Conservation (phyloP, 345 rosid species). For the Salix purpurea region DNA sequence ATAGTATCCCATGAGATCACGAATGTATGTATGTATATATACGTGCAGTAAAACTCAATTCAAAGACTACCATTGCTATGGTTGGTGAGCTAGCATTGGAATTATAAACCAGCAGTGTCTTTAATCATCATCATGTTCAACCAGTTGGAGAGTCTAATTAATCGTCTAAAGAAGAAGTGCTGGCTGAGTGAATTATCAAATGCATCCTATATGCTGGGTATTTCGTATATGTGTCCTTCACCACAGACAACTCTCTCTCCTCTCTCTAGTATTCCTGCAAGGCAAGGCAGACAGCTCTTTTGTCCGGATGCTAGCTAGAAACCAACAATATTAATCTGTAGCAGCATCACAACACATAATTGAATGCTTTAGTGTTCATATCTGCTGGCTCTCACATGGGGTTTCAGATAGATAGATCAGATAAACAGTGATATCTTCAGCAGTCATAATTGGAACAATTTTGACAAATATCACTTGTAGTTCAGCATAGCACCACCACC, state of each 20-base stretch:
- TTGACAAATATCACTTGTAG: too few relatives aligned
- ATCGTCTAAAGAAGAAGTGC: too few relatives aligned
- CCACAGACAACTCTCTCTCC: neutral
- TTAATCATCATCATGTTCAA: too few relatives aligned
- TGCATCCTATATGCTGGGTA: too few relatives aligned
- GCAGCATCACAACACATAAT: conserved; percentile 6
- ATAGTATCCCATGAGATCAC: neutral
- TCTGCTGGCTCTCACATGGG: conserved; percentile 29
- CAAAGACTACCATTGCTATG: too few relatives aligned
- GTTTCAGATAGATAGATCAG: conserved; percentile 4
- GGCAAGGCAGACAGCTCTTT: conserved; percentile 15
- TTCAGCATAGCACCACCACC: too few relatives aligned
- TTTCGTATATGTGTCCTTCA: too few relatives aligned
- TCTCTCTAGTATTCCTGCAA: conserved; percentile 4
- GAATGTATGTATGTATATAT: neutral
- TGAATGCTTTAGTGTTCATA: neutral
- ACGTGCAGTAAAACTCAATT: too few relatives aligned
- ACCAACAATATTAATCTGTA: conserved; percentile 8
- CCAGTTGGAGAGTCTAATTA: too few relatives aligned
- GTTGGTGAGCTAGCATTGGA: too few relatives aligned
- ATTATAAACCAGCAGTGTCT: too few relatives aligned
- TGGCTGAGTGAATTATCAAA: too few relatives aligned
- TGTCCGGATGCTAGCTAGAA: conserved; percentile 19
- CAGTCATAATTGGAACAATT: neutral
- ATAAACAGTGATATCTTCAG: neutral